Evolutionary conservation across 2,329 filamentous ascomycete genomes (phyloP), one percentile per base, ranked within the genome.

Genomic region (Teratosphaeria epicoccoides): DNA sequence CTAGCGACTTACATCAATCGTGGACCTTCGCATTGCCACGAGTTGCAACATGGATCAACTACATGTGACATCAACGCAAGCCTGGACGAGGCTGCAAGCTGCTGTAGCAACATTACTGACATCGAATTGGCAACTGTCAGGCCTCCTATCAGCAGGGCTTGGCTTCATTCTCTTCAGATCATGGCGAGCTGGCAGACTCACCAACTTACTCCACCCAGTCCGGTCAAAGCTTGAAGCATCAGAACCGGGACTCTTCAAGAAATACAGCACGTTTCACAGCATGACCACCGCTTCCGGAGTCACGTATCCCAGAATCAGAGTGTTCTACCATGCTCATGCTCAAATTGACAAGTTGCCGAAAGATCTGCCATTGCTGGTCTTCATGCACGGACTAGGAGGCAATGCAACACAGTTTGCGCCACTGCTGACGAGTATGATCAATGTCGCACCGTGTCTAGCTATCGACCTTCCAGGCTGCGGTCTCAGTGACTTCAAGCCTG

Each of bases 381-480:
- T 94, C 65, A 76, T 97, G 52, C 93, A 97, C 64, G 93, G 93
- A 1, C 77, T 97, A 9, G 93, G 91, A n/a, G 93, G 93, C 47
- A 95, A 88, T 0, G 79, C 89, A 23, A 85, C 88, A 10, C 93
- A 97, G 64, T 97, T 96, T 65, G 79, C 87, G 51, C 81, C 86
- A 25, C 72, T 97, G 4, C 72, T 97, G 14, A 85, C 82, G 20
- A 93, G 87, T 67, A 76, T 98, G 46, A 80, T 86, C 48, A 88
- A 94, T 64, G 74, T 89, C 47, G 88, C 87, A 11, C 84, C 89
- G 46, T 95, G 90, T 66, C 76, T 95, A 37, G 87, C 88, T 3
- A 82, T 97, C 56, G 93, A 98, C 66, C 76, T 96, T 3, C 91
- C 93, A 1, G 93, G 93, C 37, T 95, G 90, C 61, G 93, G 93